Percentiles rank a stretch among this genome's conserved stretches.
Conservation (phyloP, 2,329 filamentous ascomycete genomes). For the Thyridium curvatum region DNA sequence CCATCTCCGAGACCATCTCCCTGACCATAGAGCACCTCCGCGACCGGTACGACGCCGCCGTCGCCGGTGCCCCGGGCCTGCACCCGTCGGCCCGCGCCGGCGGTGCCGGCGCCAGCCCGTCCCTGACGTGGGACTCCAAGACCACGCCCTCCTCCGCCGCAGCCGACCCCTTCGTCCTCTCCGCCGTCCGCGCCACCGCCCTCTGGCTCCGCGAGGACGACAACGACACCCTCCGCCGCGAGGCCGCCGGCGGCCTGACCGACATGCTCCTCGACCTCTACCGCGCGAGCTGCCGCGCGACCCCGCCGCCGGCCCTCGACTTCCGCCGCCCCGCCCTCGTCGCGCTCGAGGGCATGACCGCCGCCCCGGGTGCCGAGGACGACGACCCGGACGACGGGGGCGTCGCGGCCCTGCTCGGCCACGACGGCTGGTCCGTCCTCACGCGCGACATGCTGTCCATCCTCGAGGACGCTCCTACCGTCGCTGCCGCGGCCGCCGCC, state of each 20-base stretch:
- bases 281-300: constrained; percentile 19
- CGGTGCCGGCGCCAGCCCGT: constrained; percentile 28
- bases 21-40: constrained; percentile 59
- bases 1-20: constrained; percentile 57
- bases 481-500: constrained; percentile 13
- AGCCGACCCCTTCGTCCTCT: constrained; percentile 53
- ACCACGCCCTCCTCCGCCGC: constrained; percentile 38
- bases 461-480: constrained; percentile 19
- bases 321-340: constrained; percentile 52
- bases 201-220: constrained; percentile 68
- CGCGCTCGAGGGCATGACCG: constrained; percentile 52
- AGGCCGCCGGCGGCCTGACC: constrained; percentile 46
- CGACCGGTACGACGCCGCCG: constrained; percentile 62
- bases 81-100: constrained; percentile 48
- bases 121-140: constrained; percentile 53
- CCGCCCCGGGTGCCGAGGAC: constrained; percentile 32
- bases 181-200: constrained; percentile 50
- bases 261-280: constrained; percentile 63
- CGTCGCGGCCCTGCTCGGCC: constrained; percentile 36
- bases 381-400: constrained; percentile 29
- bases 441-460: constrained; percentile 41
- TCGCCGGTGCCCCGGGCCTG: constrained; percentile 55
- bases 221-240: constrained; percentile 47
- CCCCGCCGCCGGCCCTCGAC: constrained; percentile 30
- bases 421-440: constrained; percentile 49